Evolutionary conservation across 441 rosid species (phyloP).

Genomic region (Metrosideros polymorpha): DNA sequence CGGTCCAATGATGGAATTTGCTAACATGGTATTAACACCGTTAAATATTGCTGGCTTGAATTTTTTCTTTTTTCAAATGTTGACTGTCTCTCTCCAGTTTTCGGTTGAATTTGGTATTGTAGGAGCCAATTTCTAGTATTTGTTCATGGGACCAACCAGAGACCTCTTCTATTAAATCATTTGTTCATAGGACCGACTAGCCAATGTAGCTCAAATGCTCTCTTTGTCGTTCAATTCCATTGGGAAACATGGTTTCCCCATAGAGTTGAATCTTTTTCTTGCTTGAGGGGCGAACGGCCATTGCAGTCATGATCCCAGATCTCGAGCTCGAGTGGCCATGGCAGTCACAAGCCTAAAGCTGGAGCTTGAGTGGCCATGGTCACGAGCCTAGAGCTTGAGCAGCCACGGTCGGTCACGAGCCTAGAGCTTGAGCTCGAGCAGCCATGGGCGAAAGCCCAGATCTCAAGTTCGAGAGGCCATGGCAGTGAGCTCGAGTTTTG

Average conservation of each 20-base stretch:
- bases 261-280: background rate
- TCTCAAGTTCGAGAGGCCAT: background rate
- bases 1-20: background rate
- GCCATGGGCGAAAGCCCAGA: background rate
- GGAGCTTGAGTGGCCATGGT: background rate
- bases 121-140: background rate
- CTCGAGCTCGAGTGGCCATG: no score
- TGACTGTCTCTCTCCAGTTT: background rate
- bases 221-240: background rate
- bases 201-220: background rate
- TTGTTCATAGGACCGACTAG: background rate
- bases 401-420: background rate
- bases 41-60: background rate
- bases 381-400: background rate
- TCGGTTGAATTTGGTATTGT: background rate
- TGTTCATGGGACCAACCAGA: background rate
- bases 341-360: no score
- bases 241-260: background rate
- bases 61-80: background rate
- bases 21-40: background rate
- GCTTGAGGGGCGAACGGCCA: background rate
- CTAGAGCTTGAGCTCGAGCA: background rate
- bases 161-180: background rate
- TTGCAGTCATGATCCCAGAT: no score
- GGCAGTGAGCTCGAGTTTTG: background rate